Evolutionary conservation across 306 rosid genomes (phyloP), one percentile per base, ranked within the genome.

Genomic region (Glycine soja): DNA sequence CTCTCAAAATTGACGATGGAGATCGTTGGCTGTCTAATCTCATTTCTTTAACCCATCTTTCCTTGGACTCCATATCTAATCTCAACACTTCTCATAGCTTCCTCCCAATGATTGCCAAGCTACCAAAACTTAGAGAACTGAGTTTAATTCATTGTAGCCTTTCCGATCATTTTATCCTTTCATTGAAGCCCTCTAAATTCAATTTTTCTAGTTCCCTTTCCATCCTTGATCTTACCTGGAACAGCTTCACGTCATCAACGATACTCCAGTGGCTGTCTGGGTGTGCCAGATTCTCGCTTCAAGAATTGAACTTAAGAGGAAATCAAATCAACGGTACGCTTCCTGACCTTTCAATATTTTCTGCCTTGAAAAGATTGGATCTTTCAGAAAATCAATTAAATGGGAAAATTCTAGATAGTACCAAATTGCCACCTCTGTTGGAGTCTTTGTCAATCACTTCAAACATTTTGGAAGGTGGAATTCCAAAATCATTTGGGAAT

Each of bases 11-110:
- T 53, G 19, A 13, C 2, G 52, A 0, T 53, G 75, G 78, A 61
- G 76, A 71, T 48, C 13, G 47, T 14, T 85, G 83, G 85, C 4
- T 81, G 4, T 77, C 80, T 24, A 71, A 52, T 85, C 85, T 80
- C 70, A 70, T 75, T 72, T 58, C 58, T 81, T 77, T 85, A 58
- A 72, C 77, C 6, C 72, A 77, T 77, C 83, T 85, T 77, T 30
- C 38, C 72, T 81, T 81, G 7, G 0, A 10, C 0, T 0, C 0
- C 3, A 3, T 72, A 7, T 3, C 13, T 8, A 57, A 77, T 66
- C 80, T 85, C 4, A 57, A 77, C 9, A 0, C 0, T 72, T 48
- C 77, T 77, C 32, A 42, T 8, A 8, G 9, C 0, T 81, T 50
- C 58, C 2, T 57, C 0, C 74, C 66, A 65, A 57, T 16, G 34